phyloP scores from a whole-genome alignment of 1,284 basidiomycete species.

The Cryptococcus maquisensis region DNA sequence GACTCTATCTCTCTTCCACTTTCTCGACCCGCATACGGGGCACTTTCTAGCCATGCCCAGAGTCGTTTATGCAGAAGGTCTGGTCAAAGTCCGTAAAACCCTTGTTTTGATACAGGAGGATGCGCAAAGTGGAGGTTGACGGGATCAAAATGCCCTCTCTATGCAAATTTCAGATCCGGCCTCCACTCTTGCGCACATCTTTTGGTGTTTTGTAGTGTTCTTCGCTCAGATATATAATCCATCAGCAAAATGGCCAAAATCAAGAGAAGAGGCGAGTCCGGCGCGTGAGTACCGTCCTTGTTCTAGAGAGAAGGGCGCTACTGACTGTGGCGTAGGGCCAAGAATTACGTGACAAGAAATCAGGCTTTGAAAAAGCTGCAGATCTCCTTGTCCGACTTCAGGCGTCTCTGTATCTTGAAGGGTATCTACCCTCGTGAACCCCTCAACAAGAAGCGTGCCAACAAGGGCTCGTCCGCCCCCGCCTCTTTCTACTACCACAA shows the following conservation, averaged over 20 bases:
- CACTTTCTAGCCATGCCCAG: conserved; percentile 37
- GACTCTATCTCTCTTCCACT: conserved; percentile 41
- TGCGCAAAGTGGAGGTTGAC: conserved; percentile 3
- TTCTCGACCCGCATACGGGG: conserved; percentile 41
- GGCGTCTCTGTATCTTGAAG: conserved; percentile 95
- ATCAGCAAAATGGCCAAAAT: conserved; percentile 70
- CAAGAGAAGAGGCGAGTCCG: conserved; percentile 83
- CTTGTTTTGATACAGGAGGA: not conserved
- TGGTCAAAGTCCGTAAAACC: not conserved
- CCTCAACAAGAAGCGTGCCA: conserved; percentile 84
- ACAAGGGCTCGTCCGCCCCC: conserved; percentile 95
- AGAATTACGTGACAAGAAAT: conserved; percentile 90
- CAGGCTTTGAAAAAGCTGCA: conserved; percentile 88
- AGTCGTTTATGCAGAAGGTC: not conserved
- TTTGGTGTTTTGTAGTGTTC: not conserved
- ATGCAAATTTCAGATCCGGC: conserved; percentile 10
- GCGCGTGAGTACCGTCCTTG: conserved; percentile 54
- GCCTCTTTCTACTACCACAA: conserved; percentile 99
- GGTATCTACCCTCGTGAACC: conserved; percentile 98
- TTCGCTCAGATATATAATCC: not conserved
- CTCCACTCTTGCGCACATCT: conserved; percentile 9
- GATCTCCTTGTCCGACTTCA: conserved; percentile 94
- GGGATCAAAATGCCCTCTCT: conserved; percentile 9
- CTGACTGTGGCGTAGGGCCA: conserved; percentile 55
- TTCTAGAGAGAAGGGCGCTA: not conserved